A percentile compares a stretch with the other conserved stretches of the same genome.
Evolutionary conservation across 2,329 filamentous ascomycete species (phyloP).

Genomic region (Paecilomyces formosus): DNA sequence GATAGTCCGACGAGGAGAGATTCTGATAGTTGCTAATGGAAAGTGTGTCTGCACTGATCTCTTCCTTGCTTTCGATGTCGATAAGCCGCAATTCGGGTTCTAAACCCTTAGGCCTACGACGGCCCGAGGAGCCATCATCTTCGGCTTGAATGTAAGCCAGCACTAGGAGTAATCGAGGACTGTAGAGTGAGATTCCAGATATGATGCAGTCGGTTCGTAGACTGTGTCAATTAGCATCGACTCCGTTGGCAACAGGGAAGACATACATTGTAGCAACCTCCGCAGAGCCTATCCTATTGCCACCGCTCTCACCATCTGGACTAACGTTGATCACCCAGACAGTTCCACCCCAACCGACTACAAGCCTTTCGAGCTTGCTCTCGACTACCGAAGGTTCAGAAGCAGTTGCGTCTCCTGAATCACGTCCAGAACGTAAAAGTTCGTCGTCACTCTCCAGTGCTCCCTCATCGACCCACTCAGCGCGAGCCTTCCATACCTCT

Average conservation of each 20-base stretch:
- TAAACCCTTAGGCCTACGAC: constrained; percentile 67
- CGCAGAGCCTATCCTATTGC: constrained; percentile 66
- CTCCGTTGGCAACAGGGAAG: constrained; percentile 10
- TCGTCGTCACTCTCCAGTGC: constrained; percentile 67
- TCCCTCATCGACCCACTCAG: constrained; percentile 87
- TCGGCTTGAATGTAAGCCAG: constrained; percentile 81
- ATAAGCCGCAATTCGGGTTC: constrained; percentile 88
- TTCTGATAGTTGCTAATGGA: constrained; percentile 80
- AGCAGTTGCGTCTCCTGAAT: not conserved
- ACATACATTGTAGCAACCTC: constrained; percentile 89
- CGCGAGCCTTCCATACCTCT: constrained; percentile 83
- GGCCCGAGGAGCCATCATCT: constrained; percentile 55
- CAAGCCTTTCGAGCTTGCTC: constrained; percentile 59
- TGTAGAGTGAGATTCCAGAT: constrained; percentile 95
- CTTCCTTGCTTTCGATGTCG: constrained; percentile 72
- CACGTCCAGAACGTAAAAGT: not conserved
- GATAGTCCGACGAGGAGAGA: constrained; percentile 83
- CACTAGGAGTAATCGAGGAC: constrained; percentile 79
- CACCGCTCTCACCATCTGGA: constrained; percentile 53
- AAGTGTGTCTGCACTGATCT: constrained; percentile 80
- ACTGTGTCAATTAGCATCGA: constrained; percentile 41
- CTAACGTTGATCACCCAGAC: constrained; percentile 95
- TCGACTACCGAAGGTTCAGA: constrained; percentile 34
- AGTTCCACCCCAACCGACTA: constrained; percentile 93
- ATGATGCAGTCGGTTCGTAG: constrained; percentile 96